Percentiles rank a stretch among this genome's conserved stretches.
Conservation (phyloP, 495 filamentous ascomycete species). For the Penicillium taxi region DNA sequence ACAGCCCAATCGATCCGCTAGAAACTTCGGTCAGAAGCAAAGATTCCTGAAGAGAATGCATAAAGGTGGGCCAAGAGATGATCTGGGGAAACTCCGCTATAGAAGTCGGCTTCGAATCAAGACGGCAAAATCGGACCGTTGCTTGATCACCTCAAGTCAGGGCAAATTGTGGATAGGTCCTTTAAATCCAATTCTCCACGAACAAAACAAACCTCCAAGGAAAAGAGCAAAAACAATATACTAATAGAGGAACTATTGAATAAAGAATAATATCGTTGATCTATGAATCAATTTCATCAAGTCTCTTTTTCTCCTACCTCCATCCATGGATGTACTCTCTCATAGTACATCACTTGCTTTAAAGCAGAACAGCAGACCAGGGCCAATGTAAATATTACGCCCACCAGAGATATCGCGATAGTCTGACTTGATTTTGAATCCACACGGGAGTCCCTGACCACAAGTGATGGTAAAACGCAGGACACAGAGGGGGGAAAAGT, state of each 20-base stretch:
- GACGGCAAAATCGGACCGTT: too few species aligned
- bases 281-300: slow-evolving; percentile 30
- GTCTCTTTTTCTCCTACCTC: slow-evolving; percentile 25
- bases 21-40: too few species aligned
- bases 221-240: too few species aligned
- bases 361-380: slow-evolving; percentile 18
- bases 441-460: slow-evolving; percentile 9
- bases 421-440: slow-evolving; percentile 27
- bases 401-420: slow-evolving; percentile 26
- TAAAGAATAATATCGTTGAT: slow-evolving; percentile 13
- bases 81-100: too few species aligned
- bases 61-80: too few species aligned
- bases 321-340: slow-evolving; percentile 16
- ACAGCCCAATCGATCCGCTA: too few species aligned
- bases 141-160: too few species aligned
- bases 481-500: slow-evolving; percentile 16
- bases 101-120: too few species aligned
- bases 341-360: slow-evolving; percentile 11
- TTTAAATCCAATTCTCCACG: too few species aligned
- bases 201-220: too few species aligned
- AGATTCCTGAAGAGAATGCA: too few species aligned
- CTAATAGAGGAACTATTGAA: neutral
- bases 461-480: slow-evolving; percentile 9
- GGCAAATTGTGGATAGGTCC: too few species aligned
- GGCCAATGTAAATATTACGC: slow-evolving; percentile 21